A percentile compares a stretch with the other conserved stretches of the same genome.
These are phyloP conservation scores for Trichosporon sp. DNA, from an alignment of 1,284 basidiomycete species.

Conservation along the genomic window DNA sequence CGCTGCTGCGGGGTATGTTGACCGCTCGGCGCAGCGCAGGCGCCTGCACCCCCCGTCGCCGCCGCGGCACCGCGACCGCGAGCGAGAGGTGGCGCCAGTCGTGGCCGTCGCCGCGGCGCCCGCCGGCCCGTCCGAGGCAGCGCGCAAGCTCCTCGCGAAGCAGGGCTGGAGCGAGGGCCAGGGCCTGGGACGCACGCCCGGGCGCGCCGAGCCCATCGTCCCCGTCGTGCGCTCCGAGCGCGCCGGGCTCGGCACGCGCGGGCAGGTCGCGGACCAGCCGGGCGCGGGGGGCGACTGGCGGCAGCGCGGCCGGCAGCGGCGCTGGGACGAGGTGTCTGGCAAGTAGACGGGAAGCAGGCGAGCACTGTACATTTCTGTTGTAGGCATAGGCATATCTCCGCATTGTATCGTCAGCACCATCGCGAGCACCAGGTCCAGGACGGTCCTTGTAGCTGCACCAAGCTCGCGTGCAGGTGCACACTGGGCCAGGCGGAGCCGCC, in stretches of 20 bases:
- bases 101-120: background rate
- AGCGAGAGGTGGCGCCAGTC: background rate
- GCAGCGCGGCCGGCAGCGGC: slow-evolving; percentile 27
- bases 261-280: slow-evolving; percentile 10
- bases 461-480: too few relatives aligned
- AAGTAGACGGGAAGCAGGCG: background rate
- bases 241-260: slow-evolving; percentile 33
- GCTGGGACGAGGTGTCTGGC: slow-evolving; percentile 29
- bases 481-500: too few relatives aligned
- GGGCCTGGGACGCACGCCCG: slow-evolving; percentile 37
- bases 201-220: slow-evolving; percentile 31
- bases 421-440: too few relatives aligned
- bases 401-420: too few relatives aligned
- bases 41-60: slow-evolving; percentile 26
- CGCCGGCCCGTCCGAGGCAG: slow-evolving; percentile 17
- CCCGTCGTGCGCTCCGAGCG: slow-evolving; percentile 30
- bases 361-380: background rate
- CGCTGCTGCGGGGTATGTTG: slow-evolving; percentile 21
- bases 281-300: slow-evolving; percentile 34
- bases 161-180: slow-evolving; percentile 42
- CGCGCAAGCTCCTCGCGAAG: slow-evolving; percentile 27
- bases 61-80: slow-evolving; percentile 11
- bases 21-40: slow-evolving; percentile 43
- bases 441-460: too few relatives aligned
- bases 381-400: background rate